Conservation (phyloP, 176 grass and related monocot genomes). For the Saccharum spontaneum region DNA sequence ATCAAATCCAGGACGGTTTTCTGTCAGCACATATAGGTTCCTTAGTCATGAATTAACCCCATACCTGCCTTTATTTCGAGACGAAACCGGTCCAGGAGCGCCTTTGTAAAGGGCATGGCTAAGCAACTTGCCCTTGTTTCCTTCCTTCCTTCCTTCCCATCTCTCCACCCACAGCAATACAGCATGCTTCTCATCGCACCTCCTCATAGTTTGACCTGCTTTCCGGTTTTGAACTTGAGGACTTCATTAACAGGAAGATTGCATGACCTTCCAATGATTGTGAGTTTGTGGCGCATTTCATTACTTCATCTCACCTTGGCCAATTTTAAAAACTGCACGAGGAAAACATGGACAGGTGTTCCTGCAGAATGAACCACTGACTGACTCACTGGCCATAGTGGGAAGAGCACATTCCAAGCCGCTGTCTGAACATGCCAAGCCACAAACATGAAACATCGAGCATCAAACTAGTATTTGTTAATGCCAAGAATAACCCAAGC, state of each 20-base stretch:
- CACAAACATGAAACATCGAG: background rate
- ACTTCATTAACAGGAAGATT: slow-evolving; percentile 5
- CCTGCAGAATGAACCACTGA: background rate
- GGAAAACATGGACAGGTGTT: slow-evolving; percentile 3
- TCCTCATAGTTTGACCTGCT: background rate
- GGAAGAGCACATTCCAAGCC: slow-evolving; percentile 21
- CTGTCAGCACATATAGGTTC: slow-evolving; percentile 22
- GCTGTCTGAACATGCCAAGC: slow-evolving; percentile 14
- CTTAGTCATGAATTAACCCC: slow-evolving; percentile 57
- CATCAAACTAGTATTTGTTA: slow-evolving; percentile 27
- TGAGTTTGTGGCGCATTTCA: background rate
- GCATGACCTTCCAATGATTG: background rate
- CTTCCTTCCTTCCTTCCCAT: background rate
- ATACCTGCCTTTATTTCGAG: slow-evolving; percentile 25
- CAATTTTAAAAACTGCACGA: background rate
- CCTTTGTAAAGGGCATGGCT: slow-evolving; percentile 37
- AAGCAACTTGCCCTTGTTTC: slow-evolving; percentile 41
- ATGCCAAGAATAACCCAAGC: slow-evolving; percentile 1
- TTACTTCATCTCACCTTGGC: background rate
- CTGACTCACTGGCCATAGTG: background rate
- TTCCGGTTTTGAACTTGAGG: background rate
- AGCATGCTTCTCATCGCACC: background rate
- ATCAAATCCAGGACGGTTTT: background rate
- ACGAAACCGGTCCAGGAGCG: background rate
- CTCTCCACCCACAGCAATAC: background rate